Evolutionary conservation across 192 early-diverging fungal species (phyloP), one percentile per base, ranked within the genome.

Genomic region (Phycomyces nitens): DNA sequence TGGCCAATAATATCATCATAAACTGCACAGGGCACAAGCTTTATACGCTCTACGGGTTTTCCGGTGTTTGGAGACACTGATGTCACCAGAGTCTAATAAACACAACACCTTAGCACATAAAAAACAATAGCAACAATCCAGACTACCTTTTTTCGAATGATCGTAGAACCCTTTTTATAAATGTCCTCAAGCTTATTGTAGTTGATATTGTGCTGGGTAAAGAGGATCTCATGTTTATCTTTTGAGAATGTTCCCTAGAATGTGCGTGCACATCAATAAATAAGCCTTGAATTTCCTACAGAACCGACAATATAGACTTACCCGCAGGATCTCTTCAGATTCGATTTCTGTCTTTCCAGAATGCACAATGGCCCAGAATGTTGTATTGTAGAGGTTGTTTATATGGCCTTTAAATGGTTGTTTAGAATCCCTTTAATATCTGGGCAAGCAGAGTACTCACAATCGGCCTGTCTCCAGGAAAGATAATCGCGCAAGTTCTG

Each of bases 381-480:
- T 84, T 3, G 97, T 99, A 74, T 99, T 99, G 79, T 97, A 99
- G 62, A 95, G 69, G 68, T 95, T 95, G 77, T 95, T 95, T 74
- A 95, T 93, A 68, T 76, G 74, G 27, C 55, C 64, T 57, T 3
- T 10, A 18, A n/a, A n/a, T n/a, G n/a, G n/a, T n/a, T n/a, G n/a
- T n/a, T n/a, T n/a, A n/a, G n/a, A n/a, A n/a, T n/a, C n/a, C n/a
- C n/a, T n/a, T 15, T 56, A 3, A 44, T 0, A 16, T 7, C n/a
- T 12, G 23, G n/a, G n/a, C n/a, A n/a, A n/a, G n/a, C n/a, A n/a
- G n/a, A n/a, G n/a, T 18, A 65, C 61, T 38, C 61, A 75, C 92
- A 96, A 68, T 97, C 95, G 15, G 87, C 95, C 69, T 97, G 95
- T 26, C 97, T 77, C 97, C 97, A 99, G 50, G 80, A 74, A 58